Evolutionary conservation across 805 yeast species (phyloP).

Genomic region (Yarrowia hollandica): DNA sequence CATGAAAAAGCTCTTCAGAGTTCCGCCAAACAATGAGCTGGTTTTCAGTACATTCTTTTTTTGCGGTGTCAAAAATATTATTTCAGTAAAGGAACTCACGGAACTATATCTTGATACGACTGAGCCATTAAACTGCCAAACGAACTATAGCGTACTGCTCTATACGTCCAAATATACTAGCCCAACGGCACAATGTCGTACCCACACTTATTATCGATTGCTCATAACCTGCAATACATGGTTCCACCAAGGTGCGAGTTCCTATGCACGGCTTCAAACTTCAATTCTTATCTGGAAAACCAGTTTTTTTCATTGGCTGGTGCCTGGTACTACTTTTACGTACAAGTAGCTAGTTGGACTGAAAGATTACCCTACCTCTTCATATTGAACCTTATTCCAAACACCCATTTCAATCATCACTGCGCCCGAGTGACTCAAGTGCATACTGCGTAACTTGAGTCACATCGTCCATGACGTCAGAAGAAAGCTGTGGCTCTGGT

Average conservation of each 20-base stretch:
- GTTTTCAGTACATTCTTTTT: no score
- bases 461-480: slow-evolving; percentile 6
- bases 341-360: no score
- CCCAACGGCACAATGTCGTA: no score
- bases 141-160: no score
- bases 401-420: no score
- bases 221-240: not conserved
- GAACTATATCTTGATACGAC: no score
- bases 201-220: not conserved
- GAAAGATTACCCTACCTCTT: not conserved
- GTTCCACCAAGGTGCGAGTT: not conserved
- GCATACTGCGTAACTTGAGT: not conserved
- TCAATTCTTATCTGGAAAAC: not conserved
- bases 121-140: no score
- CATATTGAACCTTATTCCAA: not conserved
- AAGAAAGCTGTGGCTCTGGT: no score
- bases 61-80: not conserved
- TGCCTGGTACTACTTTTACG: no score
- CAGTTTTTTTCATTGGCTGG: not conserved
- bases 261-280: not conserved
- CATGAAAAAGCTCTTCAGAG: not conserved
- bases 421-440: not conserved
- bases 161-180: no score
- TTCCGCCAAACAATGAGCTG: not conserved
- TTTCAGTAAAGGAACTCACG: no score